A percentile compares a stretch with the other conserved stretches of the same genome.
These are phyloP conservation scores for Penicillium digitatum DNA, from an alignment of 2,329 filamentous ascomycete species.

Conservation along the genomic window DNA sequence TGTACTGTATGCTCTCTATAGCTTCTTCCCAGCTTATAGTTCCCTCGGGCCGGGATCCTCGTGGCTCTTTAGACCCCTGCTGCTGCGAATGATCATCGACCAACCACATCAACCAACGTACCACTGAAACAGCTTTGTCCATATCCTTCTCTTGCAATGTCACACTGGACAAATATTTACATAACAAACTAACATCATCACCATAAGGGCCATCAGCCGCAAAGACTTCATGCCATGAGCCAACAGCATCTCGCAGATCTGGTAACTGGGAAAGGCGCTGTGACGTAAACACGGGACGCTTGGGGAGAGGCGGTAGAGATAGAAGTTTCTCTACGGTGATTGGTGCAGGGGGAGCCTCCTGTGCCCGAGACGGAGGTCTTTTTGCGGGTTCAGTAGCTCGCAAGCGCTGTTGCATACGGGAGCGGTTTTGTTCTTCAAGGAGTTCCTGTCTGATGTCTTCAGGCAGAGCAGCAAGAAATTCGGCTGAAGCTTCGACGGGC, in stretches of 20 bases:
- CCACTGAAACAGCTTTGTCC: constrained; percentile 66
- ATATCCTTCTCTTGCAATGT: constrained; percentile 73
- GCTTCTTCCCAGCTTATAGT: constrained; percentile 35
- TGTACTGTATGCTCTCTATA: constrained; percentile 39
- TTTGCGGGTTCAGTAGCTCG: constrained; percentile 45
- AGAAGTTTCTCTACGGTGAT: constrained; percentile 25
- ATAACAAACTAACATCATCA: constrained; percentile 72
- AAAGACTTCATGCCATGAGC: constrained; percentile 72
- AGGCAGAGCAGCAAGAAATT: constrained; percentile 78
- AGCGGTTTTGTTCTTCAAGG: constrained; percentile 65
- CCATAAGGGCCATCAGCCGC: constrained; percentile 68
- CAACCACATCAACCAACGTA: constrained; percentile 58
- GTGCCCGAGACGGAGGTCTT: constrained; percentile 14
- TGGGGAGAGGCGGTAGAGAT: constrained; percentile 47
- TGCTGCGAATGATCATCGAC: constrained; percentile 30
- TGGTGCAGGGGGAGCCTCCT: constrained; percentile 17
- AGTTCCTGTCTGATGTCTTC: constrained; percentile 76
- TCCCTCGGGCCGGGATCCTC: constrained; percentile 32
- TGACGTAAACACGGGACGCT: constrained; percentile 60
- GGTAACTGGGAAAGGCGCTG: constrained; percentile 51
- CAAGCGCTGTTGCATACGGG: constrained; percentile 56
- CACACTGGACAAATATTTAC: constrained; percentile 67
- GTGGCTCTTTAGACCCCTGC: constrained; percentile 36
- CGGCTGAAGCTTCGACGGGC: constrained; percentile 53
- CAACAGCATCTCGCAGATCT: constrained; percentile 71